Conservation (phyloP, 176 grass and related monocot genomes). For the Musa itinerans region DNA sequence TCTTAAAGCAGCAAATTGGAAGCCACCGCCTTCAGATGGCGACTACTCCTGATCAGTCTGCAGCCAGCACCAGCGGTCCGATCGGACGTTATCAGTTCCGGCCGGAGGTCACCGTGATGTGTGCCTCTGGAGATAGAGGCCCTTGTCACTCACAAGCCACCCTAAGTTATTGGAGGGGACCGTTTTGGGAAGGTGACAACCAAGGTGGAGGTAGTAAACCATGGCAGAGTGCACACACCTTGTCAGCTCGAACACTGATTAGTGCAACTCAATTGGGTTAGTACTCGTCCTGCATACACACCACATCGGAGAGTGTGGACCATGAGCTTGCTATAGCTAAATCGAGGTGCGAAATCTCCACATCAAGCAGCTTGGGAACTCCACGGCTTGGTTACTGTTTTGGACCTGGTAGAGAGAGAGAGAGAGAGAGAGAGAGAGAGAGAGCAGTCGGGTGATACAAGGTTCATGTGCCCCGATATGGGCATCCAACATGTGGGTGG, state of each 20-base stretch:
- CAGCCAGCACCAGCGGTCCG: neutral
- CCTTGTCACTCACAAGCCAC: too few species aligned
- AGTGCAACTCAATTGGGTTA: neutral
- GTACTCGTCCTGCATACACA: too few species aligned
- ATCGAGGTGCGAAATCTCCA: neutral
- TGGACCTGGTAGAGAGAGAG: too few species aligned
- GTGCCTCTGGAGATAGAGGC: neutral
- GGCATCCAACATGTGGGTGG: neutral
- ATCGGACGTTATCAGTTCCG: neutral
- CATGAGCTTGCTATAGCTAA: neutral
- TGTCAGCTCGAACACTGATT: slow-evolving; percentile 7
- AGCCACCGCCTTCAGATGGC: neutral
- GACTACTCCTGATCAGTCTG: too few species aligned
- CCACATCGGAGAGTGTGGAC: neutral
- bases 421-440: too few species aligned
- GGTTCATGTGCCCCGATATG: neutral
- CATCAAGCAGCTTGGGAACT: too few species aligned
- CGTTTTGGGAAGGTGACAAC: neutral
- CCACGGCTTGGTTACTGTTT: too few species aligned
- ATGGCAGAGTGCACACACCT: neutral
- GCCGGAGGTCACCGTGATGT: neutral
- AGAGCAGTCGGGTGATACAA: neutral
- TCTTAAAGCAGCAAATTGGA: slow-evolving; percentile 12
- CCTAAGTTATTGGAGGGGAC: neutral
- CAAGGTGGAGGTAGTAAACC: neutral